Conservation (phyloP, 169 alveolate genomes). For the Plasmodium vivax region DNA sequence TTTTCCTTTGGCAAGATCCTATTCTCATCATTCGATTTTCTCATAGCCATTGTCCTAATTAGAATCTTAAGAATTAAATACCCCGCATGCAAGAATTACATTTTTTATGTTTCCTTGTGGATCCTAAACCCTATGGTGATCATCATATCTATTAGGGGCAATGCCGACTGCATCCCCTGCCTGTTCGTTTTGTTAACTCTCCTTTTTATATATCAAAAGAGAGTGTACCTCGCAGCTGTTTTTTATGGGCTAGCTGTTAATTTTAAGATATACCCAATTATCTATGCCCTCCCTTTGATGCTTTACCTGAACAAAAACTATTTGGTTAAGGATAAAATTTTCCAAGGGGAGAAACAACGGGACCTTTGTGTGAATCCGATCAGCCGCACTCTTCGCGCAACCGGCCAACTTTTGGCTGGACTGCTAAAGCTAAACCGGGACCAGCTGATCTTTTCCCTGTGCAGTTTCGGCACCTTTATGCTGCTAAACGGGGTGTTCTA, state of each 20-base stretch:
- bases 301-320: constrained; percentile 78
- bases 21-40: constrained; percentile 90
- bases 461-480: constrained; percentile 85
- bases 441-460: constrained; percentile 82
- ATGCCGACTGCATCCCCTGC: constrained; percentile 89
- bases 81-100: constrained; percentile 58
- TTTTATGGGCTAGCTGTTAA: constrained; percentile 94
- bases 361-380: constrained; percentile 44
- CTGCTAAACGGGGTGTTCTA: constrained; percentile 84
- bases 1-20: constrained; percentile 91
- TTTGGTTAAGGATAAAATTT: constrained; percentile 30
- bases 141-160: constrained; percentile 96
- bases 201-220: constrained; percentile 74
- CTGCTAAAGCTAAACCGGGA: constrained; percentile 69
- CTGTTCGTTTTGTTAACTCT: constrained; percentile 80
- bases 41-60: constrained; percentile 79
- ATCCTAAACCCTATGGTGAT: constrained; percentile 93
- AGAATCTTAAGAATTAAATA: constrained; percentile 41
- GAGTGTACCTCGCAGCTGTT: constrained; percentile 84
- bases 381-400: not conserved
- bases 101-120: constrained; percentile 88
- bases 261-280: constrained; percentile 96
- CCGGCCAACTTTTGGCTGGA: constrained; percentile 5
- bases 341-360: constrained; percentile 58
- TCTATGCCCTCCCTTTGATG: constrained; percentile 93